Conservation (phyloP, 1,139 yeast species). For the Diutina sp. region DNA sequence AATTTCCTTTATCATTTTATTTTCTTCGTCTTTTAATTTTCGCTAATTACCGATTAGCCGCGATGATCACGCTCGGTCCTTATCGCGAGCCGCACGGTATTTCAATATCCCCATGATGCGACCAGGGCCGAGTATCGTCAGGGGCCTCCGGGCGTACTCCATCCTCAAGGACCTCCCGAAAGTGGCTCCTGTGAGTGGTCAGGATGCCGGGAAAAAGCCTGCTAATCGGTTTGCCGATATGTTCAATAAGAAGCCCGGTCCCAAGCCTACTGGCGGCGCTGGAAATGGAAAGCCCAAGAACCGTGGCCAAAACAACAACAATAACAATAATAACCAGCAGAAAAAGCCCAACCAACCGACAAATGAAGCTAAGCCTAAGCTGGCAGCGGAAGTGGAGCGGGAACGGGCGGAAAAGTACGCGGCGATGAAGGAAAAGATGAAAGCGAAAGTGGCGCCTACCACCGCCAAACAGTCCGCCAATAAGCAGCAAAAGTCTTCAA, state of each 20-base stretch:
- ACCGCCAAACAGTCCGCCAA: not conserved
- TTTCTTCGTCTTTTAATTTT: too few relatives aligned
- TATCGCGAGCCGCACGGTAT: not conserved
- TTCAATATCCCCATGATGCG: not conserved
- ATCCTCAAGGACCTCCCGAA: not conserved
- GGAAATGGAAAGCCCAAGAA: not conserved
- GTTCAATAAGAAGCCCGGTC: not conserved
- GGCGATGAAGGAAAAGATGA: constrained; percentile 1
- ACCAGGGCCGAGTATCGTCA: not conserved
- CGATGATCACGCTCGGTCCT: not conserved
- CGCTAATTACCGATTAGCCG: too few relatives aligned
- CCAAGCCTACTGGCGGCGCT: not conserved
- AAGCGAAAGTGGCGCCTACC: not conserved
- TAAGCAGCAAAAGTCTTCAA: not conserved
- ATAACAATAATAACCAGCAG: not conserved
- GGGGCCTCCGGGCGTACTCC: not conserved
- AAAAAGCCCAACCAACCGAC: not conserved
- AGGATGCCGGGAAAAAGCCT: not conserved
- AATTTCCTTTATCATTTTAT: too few relatives aligned
- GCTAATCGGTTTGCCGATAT: not conserved
- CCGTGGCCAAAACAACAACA: not conserved
- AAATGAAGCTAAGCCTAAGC: not conserved
- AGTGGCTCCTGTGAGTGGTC: not conserved
- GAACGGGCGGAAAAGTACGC: not conserved
- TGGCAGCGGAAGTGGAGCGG: not conserved